Evolutionary conservation across 345 rosid species (phyloP).

Genomic region (Kandelia obovata): DNA sequence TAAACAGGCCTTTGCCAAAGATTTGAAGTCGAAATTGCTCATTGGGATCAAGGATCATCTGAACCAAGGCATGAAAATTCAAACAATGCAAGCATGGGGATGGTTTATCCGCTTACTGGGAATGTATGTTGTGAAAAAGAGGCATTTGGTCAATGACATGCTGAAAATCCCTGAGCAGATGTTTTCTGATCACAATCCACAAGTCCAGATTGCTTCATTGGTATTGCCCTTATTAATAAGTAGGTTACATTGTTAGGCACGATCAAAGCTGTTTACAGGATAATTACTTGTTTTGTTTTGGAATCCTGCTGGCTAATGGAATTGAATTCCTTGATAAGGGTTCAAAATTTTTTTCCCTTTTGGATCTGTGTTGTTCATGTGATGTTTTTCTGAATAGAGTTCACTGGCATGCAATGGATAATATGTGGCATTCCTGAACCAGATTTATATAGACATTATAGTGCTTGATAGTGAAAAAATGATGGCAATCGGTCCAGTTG

Average conservation of each 20-base stretch:
- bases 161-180: conserved; percentile 51
- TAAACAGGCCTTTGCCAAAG: conserved; percentile 37
- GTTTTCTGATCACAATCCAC: conserved; percentile 45
- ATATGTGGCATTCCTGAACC: neutral
- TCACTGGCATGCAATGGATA: neutral
- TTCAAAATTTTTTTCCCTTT: neutral
- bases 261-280: neutral
- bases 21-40: conserved; percentile 40
- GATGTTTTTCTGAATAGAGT: neutral
- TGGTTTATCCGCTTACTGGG: conserved; percentile 54
- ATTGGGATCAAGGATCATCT: conserved; percentile 39
- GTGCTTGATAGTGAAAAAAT: neutral
- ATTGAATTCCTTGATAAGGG: conserved; percentile 9
- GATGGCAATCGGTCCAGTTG: neutral
- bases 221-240: conserved; percentile 23
- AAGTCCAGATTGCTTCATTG: conserved; percentile 60
- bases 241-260: neutral
- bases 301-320: neutral
- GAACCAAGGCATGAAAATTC: conserved; percentile 45
- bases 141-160: conserved; percentile 47
- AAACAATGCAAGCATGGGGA: conserved; percentile 55
- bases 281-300: neutral
- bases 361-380: neutral
- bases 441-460: neutral
- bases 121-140: conserved; percentile 33